Base-by-base conservation (phyloP, 1,139 yeast species). In the Arxiozyma heterogenica region DNA sequence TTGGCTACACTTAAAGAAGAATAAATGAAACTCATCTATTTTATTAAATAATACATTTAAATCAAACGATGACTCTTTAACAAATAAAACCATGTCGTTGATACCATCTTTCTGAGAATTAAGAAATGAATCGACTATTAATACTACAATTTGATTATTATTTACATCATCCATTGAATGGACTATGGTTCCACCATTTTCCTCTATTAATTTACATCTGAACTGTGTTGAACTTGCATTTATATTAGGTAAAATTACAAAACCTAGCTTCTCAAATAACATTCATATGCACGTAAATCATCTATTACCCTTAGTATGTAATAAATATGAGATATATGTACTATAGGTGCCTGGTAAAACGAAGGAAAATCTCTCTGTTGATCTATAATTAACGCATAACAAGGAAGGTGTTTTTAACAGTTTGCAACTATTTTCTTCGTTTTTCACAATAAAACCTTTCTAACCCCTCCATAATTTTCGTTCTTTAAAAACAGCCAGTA, bases 101-200 rank as follows among this genome's bases (percentile, higher is more conserved):
- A 51, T 21, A 30, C 43, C 23, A 34, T 50, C 51, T 11, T 54
- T 53, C 1, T 55, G 38, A 1, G 48, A 47, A 39, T 52, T 59
- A 18, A 65, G 55, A 54, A 57, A 66, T 1, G 69, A 55, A 51
- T 65, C 60, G 47, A 59, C 64, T 0, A 61, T 55, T 15, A 66
- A 46, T 1, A 60, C 59, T 3, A 60, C 47, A 3, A 58, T 56
- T 11, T 50, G 22, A n/a, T 52, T 21, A 11, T 46, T 20, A 51
- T 59, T 57, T 22, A 59, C 41, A 22, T 53, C 53, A 18, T 53
- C 50, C 18, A 49, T 57, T n/a, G 50, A 27, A 0, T 50, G 27
- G 21, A 65, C 58, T 2, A 75, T 55, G 6, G 52, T 52, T 0
- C 77, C 79, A 4, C 76, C 78, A 54, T 73, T 63, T 17, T 58